Base-by-base conservation (phyloP, 768 basidiomycete species). In the Scleroderma bovista region DNA sequence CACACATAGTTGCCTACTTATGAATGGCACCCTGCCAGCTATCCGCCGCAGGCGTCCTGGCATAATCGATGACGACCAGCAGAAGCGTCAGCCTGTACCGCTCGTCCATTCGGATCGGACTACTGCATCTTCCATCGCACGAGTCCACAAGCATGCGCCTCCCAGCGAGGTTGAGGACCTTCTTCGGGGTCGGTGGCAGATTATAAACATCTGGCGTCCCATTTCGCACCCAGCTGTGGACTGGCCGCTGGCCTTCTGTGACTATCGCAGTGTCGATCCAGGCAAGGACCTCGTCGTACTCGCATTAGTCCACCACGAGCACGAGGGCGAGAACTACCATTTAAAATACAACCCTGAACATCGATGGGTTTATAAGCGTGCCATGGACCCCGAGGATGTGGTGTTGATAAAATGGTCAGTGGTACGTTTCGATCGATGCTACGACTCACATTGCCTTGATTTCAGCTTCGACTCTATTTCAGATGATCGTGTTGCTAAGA, bases 161-260 rank as follows among this genome's bases (percentile, higher is more conserved):
- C 47, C 62, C 2, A 63, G 58, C 40, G 75, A 77, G 36, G 74
- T 65, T 0, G 66, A 65, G 53, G 61, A 26, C 40, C 56, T 77
- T 44, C 67, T 77, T 32, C 59, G 69, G 52, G 61, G 66, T 20
- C 75, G 77, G 51, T 79, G 75, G 60, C 76, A 78, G 55, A 75
- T 79, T 52, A 69, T 79, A 52, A 79, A 78, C 60, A 60, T 80
- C 50, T 80, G 79, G 79, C 70, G 78, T n/a, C 78, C 78, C 1
- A 76, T 79, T 57, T 56, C 65, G 16, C 63, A 74, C 51, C 55
- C 68, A 2, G 76, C 76, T 3, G 57, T 60, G 16, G 79, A 78
- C 51, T 75, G 69, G 65, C 77, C 76, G 6, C 69, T 80, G 33
- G 70, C 72, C 11, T 63, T 76, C 0, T 75, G 75, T 55, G 79